Percentiles rank a stretch among this genome's conserved stretches.
Conservation (phyloP, 768 basidiomycete genomes). For the Daedaleopsis nitida region DNA sequence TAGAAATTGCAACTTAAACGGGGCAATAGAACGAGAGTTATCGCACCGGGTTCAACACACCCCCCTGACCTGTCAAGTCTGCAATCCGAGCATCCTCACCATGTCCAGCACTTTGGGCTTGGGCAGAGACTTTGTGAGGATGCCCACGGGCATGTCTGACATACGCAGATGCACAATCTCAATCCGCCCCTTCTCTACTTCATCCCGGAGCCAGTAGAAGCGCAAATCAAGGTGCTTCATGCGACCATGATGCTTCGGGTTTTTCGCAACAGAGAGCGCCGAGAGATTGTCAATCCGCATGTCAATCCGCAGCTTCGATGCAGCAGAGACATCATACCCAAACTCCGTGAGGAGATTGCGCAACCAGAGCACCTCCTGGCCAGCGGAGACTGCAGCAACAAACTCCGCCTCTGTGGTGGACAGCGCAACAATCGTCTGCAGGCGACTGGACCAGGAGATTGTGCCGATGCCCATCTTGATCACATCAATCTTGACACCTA, state of each 20-base stretch:
- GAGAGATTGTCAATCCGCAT: constrained; percentile 44
- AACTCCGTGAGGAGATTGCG: no score
- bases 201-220: constrained; percentile 37
- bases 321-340: constrained; percentile 18
- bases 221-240: constrained; percentile 40
- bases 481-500: constrained; percentile 20
- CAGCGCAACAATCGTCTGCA: constrained; percentile 41
- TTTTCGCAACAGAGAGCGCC: constrained; percentile 32
- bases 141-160: constrained; percentile 34
- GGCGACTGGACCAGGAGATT: constrained; percentile 39
- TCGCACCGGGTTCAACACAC: background rate
- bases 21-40: background rate
- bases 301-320: constrained; percentile 32
- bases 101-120: background rate
- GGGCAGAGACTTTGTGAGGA: constrained; percentile 36
- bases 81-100: background rate
- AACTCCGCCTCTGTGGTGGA: constrained; percentile 46
- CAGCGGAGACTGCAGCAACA: constrained; percentile 39
- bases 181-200: constrained; percentile 16
- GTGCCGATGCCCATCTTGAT: constrained; percentile 38
- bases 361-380: no score
- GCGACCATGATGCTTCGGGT: constrained; percentile 30
- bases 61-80: background rate
- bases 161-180: constrained; percentile 22
- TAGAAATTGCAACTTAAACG: background rate